Conservation (phyloP, 202 grass and related monocot species). For the Schoenoplectus triqueter region DNA sequence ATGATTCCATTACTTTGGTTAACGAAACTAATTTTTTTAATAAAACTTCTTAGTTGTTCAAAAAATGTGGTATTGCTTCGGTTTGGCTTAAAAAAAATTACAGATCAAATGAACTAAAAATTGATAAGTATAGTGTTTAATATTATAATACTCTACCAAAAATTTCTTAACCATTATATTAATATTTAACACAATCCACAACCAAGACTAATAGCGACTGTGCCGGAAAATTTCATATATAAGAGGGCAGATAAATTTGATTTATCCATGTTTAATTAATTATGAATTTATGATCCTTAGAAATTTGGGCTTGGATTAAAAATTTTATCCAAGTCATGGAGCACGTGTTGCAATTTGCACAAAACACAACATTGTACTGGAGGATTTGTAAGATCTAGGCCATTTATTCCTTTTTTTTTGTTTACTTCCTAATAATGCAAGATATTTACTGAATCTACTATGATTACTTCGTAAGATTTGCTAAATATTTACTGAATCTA, state of each 20-base stretch:
- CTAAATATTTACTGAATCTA: neutral
- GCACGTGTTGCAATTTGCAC: slow-evolving; percentile 4
- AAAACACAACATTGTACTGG: neutral
- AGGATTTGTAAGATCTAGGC: neutral
- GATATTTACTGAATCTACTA: neutral
- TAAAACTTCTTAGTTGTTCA: neutral
- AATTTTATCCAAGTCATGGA: neutral
- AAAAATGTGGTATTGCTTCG: neutral
- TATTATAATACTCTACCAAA: neutral
- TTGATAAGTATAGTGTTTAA: too few species aligned
- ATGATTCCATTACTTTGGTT: neutral
- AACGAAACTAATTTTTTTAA: neutral
- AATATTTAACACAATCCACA: neutral
- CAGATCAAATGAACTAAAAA: too few species aligned
- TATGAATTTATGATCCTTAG: neutral
- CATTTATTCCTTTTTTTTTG: neutral
- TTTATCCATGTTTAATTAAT: neutral
- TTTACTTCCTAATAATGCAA: slow-evolving; percentile 4
- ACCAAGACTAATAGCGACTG: neutral
- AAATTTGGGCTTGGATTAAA: neutral
- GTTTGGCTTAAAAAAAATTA: neutral
- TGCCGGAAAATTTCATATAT: neutral
- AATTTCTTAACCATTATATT: too few species aligned
- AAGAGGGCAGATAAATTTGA: too few species aligned
- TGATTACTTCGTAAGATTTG: too few species aligned